A percentile compares a stretch with the other conserved stretches of the same genome.
phyloP scores from a whole-genome alignment of 768 basidiomycete species.

The Kwoniella sp. region DNA sequence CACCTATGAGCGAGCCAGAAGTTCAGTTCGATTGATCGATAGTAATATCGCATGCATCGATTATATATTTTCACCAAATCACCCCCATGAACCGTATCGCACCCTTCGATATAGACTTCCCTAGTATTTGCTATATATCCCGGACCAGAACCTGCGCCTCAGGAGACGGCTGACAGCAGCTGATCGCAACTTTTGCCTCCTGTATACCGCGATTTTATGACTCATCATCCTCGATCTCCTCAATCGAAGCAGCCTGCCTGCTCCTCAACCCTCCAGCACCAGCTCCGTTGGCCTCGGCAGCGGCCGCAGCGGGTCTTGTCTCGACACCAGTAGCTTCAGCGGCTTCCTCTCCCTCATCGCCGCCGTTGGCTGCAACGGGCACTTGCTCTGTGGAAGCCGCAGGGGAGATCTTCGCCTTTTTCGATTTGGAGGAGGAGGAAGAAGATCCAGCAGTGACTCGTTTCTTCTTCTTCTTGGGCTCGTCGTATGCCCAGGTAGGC shows the following conservation, averaged over 20 bases:
- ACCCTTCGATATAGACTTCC: too few species aligned
- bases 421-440: constrained; percentile 11
- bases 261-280: constrained; percentile 24
- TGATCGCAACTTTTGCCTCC: too few species aligned
- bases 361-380: not conserved
- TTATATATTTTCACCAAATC: too few species aligned
- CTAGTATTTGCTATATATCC: too few species aligned
- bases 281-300: constrained; percentile 8
- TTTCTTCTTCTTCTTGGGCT: constrained; percentile 71
- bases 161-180: too few species aligned
- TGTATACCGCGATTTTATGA: too few species aligned
- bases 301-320: constrained; percentile 1
- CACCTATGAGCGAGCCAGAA: too few species aligned
- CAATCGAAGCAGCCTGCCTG: constrained; percentile 59
- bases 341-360: not conserved
- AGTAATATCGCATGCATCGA: too few species aligned
- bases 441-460: constrained; percentile 14
- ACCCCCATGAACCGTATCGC: too few species aligned
- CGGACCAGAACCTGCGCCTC: too few species aligned
- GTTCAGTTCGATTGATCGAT: too few species aligned
- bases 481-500: constrained; percentile 95
- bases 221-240: constrained; percentile 60
- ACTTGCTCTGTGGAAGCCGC: not conserved
- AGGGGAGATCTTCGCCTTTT: constrained; percentile 18
- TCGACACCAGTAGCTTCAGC: not conserved